Percentiles rank a stretch among this genome's conserved stretches.
These are phyloP conservation scores for Discostella pseudostelligera DNA, from an alignment of 108 stramenopile species.

Conservation along the genomic window DNA sequence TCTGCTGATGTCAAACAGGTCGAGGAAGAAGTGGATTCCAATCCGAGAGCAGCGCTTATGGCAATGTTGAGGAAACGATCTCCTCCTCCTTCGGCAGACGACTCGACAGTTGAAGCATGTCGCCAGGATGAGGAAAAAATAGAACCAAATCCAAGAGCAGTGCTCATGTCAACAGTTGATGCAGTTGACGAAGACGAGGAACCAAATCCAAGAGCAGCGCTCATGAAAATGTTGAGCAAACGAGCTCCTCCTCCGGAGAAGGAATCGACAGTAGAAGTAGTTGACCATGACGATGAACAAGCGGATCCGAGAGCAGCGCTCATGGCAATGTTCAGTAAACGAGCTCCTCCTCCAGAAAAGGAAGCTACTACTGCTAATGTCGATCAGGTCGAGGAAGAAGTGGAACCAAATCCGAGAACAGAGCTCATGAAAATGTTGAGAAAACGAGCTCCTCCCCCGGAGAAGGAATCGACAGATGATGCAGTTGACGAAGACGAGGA, in stretches of 20 bases:
- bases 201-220: background rate
- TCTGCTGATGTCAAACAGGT: conserved; percentile 7
- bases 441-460: conserved; percentile 13
- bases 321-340: conserved; percentile 15
- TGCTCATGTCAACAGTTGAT: background rate
- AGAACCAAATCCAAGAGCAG: background rate
- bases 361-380: conserved; percentile 5
- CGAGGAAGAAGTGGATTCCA: conserved; percentile 1
- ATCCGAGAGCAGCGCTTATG: conserved; percentile 10
- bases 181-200: background rate
- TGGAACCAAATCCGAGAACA: conserved; percentile 3
- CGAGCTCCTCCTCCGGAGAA: background rate
- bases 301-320: conserved; percentile 14
- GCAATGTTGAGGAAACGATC: conserved; percentile 1
- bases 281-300: conserved; percentile 9
- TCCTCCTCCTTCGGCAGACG: background rate
- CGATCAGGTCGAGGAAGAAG: conserved; percentile 4
- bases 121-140: background rate
- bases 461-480: background rate
- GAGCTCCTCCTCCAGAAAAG: conserved; percentile 1
- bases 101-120: background rate
- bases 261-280: conserved; percentile 17
- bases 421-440: conserved; percentile 30
- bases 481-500: background rate
- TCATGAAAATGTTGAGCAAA: background rate